Evolutionary conservation across 2,329 filamentous ascomycete species (phyloP), one percentile per base, ranked within the genome.

Genomic region (Chrysoporthe deuterocubensis): DNA sequence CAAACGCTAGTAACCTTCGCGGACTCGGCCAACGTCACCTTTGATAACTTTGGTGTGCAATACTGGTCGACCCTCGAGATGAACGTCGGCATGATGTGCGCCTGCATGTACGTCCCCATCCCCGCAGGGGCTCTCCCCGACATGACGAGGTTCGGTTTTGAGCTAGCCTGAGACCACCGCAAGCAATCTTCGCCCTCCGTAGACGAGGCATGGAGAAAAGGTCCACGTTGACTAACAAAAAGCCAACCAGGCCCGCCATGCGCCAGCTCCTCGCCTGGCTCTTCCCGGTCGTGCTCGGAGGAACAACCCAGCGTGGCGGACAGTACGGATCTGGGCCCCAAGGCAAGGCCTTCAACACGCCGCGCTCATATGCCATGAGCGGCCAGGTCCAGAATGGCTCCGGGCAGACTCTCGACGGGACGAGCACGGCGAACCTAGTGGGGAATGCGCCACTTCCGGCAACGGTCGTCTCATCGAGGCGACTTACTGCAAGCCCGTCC

Each of bases 51-150:
- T 60, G 73, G 72, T 34, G 72, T 78, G 5, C 73, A 70, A 37
- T 60, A 73, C 9, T 79, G 77, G 76, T 79, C 76, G 3, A 75
- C 74, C 1, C 71, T 78, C 26, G 78, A 79, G 66, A 73, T 78
- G 54, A 74, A 75, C 66, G 70, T 77, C 13, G 75, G 76, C 65
- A 75, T 78, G 57, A 76, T 78, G 4, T 79, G 76, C 70, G 70
- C 75, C 2, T 78, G 76, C 71, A 72, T 78, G 74, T 57, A 57
- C 76, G 76, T 68, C 73, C 0, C 62, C 26, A 5, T 21, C 11
- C 16, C 18, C 26, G 50, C 50, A 54, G 5, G 7, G 34, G 44
- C 37, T 40, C 37, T 40, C 37, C 37, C 37, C 37, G 9, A 46
- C 44, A 13, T 46, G 18, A 18, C 44, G 44, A 16, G 44, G 11